Percentiles rank a stretch among this genome's conserved stretches.
phyloP scores from a whole-genome alignment of 108 stramenopile species.

The Skeletonema potamos region DNA sequence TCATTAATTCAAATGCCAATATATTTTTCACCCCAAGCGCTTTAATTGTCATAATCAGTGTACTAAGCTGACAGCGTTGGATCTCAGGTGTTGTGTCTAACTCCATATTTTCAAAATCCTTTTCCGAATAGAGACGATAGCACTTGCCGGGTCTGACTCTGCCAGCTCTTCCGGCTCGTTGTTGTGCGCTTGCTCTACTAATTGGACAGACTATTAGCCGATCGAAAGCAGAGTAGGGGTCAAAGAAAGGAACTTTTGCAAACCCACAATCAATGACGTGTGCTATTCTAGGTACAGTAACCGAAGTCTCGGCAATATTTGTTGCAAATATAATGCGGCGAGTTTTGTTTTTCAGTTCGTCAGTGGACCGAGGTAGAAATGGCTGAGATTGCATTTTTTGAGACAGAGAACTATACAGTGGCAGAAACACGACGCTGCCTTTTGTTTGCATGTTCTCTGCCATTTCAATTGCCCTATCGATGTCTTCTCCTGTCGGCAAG shows the following conservation, averaged over 20 bases:
- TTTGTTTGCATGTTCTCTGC: slow-evolving; percentile 52
- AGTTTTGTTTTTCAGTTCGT: slow-evolving; percentile 25
- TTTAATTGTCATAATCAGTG: slow-evolving; percentile 92
- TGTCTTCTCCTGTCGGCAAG: slow-evolving; percentile 91
- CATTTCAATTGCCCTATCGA: slow-evolving; percentile 80
- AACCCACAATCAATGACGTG: slow-evolving; percentile 95
- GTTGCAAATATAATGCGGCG: slow-evolving; percentile 87
- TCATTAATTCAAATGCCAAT: slow-evolving; percentile 91
- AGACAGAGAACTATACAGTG: slow-evolving; percentile 89
- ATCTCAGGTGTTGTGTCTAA: slow-evolving; percentile 79
- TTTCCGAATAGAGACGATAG: slow-evolving; percentile 92
- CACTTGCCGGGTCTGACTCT: slow-evolving; percentile 90
- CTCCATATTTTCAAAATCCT: slow-evolving; percentile 51
- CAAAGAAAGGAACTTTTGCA: slow-evolving; percentile 93
- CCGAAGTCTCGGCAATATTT: slow-evolving; percentile 93
- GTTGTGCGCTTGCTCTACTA: slow-evolving; percentile 87
- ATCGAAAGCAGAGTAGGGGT: slow-evolving; percentile 77
- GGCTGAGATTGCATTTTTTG: slow-evolving; percentile 69
- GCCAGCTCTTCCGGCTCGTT: slow-evolving; percentile 94
- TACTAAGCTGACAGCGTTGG: slow-evolving; percentile 81
- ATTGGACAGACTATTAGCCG: slow-evolving; percentile 76
- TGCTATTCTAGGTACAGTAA: slow-evolving; percentile 89
- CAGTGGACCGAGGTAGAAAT: slow-evolving; percentile 57
- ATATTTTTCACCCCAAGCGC: slow-evolving; percentile 94
- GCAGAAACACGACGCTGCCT: slow-evolving; percentile 60